These are phyloP conservation scores for Epicoccum sorghinum DNA, from an alignment of 2,329 filamentous ascomycete genomes.

Conservation along the genomic window DNA sequence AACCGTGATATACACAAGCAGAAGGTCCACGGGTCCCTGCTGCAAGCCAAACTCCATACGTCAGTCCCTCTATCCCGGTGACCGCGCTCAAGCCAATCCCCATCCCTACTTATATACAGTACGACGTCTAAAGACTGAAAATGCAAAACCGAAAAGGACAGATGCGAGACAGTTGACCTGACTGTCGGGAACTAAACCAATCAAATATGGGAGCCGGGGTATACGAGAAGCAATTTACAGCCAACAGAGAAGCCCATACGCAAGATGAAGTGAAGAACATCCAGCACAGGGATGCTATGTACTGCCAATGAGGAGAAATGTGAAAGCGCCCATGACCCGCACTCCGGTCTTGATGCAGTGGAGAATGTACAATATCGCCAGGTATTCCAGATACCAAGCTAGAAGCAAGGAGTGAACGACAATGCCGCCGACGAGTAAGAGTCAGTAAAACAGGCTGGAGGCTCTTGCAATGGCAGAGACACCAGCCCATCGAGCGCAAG, in stretches of 20 bases:
- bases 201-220: conserved; percentile 24
- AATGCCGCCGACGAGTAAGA: background rate
- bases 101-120: conserved; percentile 14
- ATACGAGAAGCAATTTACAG: conserved; percentile 30
- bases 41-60: conserved; percentile 17
- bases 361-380: conserved; percentile 9
- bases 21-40: conserved; percentile 11
- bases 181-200: conserved; percentile 7
- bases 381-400: conserved; percentile 21
- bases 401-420: background rate
- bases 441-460: background rate
- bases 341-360: conserved; percentile 16
- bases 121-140: conserved; percentile 2
- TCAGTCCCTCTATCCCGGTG: conserved; percentile 8
- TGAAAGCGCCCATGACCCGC: conserved; percentile 8
- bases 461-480: background rate
- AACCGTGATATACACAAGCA: conserved; percentile 20
- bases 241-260: conserved; percentile 19
- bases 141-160: conserved; percentile 2
- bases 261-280: conserved; percentile 17
- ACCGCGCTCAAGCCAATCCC: conserved; percentile 8
- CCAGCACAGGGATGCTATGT: conserved; percentile 4
- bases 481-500: background rate
- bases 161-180: conserved; percentile 8
- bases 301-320: conserved; percentile 1